Percentiles rank a stretch among this genome's conserved stretches.
phyloP scores from a whole-genome alignment of 768 basidiomycete genomes.

The Mycena vitilis region DNA sequence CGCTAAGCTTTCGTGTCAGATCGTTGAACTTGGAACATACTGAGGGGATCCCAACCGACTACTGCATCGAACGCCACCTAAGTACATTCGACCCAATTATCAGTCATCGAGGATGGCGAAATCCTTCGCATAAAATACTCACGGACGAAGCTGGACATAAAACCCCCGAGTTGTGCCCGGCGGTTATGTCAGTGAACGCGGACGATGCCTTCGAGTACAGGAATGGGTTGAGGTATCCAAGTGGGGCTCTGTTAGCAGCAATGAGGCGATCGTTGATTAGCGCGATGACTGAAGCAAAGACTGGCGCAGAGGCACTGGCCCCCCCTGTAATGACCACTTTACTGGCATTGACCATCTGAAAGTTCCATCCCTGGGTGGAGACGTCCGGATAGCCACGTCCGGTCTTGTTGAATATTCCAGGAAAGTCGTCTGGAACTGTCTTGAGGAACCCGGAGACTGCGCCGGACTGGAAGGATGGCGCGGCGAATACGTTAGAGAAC shows the following conservation, averaged over 20 bases:
- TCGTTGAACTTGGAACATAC: too few species aligned
- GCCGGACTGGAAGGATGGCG: conserved; percentile 46
- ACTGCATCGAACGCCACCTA: too few species aligned
- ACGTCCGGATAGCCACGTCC: conserved; percentile 39
- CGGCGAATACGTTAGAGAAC: conserved; percentile 51
- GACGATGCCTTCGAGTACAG: neutral
- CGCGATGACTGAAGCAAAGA: conserved; percentile 55
- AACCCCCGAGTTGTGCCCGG: conserved; percentile 24
- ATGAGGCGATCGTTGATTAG: conserved; percentile 57
- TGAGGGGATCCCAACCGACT: too few species aligned
- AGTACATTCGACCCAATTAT: too few species aligned
- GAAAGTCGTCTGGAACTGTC: conserved; percentile 15
- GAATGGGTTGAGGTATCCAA: conserved; percentile 46
- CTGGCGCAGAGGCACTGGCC: conserved; percentile 57
- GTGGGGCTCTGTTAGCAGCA: conserved; percentile 39
- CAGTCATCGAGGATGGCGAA: too few species aligned
- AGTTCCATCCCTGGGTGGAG: conserved; percentile 20
- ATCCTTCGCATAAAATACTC: too few species aligned
- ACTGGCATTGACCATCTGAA: neutral
- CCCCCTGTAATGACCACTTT: conserved; percentile 41
- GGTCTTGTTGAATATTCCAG: conserved; percentile 6
- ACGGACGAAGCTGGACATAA: too few species aligned
- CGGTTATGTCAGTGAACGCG: conserved; percentile 6
- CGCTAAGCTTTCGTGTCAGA: too few species aligned
- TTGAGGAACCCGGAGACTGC: conserved; percentile 44